Evolutionary conservation across 2,329 filamentous ascomycete species (phyloP).

Genomic region (Pseudopyrenochaeta lycopersici): DNA sequence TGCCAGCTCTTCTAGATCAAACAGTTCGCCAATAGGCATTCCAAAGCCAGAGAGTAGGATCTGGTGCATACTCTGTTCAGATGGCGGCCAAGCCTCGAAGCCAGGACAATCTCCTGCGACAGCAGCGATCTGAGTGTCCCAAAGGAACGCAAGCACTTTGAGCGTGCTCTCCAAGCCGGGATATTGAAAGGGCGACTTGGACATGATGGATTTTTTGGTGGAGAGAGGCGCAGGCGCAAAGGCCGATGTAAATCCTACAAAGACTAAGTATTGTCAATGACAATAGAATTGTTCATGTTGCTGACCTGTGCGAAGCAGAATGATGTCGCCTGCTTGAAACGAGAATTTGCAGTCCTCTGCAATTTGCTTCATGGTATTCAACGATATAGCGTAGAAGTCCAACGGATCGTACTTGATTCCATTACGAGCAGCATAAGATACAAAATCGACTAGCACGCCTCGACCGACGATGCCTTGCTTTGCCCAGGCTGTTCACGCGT

Average conservation of each 20-base stretch:
- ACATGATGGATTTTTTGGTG: constrained; percentile 25
- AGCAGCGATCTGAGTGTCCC: constrained; percentile 43
- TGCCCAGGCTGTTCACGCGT: constrained; percentile 23
- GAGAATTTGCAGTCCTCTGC: constrained; percentile 23
- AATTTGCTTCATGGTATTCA: constrained; percentile 22
- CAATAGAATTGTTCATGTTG: background rate
- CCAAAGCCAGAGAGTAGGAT: constrained; percentile 51
- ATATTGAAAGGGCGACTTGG: constrained; percentile 28
- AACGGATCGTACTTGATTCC: constrained; percentile 28
- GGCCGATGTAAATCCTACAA: constrained; percentile 14
- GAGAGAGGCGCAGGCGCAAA: constrained; percentile 21
- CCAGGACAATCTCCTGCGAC: constrained; percentile 46
- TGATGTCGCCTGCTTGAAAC: constrained; percentile 31
- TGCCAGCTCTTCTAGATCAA: constrained; percentile 53
- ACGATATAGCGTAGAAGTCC: constrained; percentile 20
- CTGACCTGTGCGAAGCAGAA: constrained; percentile 26
- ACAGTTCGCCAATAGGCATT: constrained; percentile 57
- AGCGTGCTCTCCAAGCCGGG: constrained; percentile 23
- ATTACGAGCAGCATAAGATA: constrained; percentile 23
- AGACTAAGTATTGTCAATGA: background rate
- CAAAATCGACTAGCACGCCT: constrained; percentile 34
- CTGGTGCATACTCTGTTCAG: constrained; percentile 43
- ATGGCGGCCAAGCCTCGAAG: constrained; percentile 42
- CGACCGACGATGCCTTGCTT: constrained; percentile 32
- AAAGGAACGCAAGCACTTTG: constrained; percentile 30